phyloP scores from a whole-genome alignment of 106 monocot genomes.

The Dioscorea dumetorum region DNA sequence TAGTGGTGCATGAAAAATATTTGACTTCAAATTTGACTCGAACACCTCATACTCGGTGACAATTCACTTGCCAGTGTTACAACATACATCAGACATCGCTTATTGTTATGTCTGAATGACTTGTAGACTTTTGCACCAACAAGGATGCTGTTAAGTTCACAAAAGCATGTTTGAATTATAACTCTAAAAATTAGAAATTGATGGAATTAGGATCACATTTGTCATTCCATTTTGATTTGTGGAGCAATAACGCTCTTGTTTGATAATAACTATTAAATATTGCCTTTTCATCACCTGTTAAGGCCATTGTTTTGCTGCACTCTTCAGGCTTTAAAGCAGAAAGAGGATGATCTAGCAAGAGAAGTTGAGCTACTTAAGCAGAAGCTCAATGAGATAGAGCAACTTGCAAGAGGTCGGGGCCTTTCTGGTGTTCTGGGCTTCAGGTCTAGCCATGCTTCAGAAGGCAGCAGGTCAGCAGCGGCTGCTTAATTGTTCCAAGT shows the following conservation, averaged over 20 bases:
- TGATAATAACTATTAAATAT: neutral
- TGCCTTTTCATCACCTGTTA: neutral
- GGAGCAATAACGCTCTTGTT: neutral
- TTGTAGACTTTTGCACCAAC: too few species aligned
- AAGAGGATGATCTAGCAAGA: slow-evolving; percentile 36
- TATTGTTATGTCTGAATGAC: too few species aligned
- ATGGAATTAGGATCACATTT: too few species aligned
- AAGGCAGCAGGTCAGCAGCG: slow-evolving; percentile 9
- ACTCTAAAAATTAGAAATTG: too few species aligned
- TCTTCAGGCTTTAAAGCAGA: slow-evolving; percentile 35
- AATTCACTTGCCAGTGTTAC: too few species aligned
- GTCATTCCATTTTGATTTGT: neutral
- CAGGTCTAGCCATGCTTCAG: slow-evolving; percentile 7
- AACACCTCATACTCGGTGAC: too few species aligned
- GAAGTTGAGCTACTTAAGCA: slow-evolving; percentile 39
- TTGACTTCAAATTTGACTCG: too few species aligned
- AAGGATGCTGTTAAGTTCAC: too few species aligned
- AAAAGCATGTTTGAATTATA: too few species aligned
- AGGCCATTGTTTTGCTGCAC: neutral
- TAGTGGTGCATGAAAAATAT: too few species aligned
- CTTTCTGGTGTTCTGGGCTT: slow-evolving; percentile 33
- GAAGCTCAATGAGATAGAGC: slow-evolving; percentile 44
- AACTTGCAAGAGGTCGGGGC: slow-evolving; percentile 23
- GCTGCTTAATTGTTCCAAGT: neutral
- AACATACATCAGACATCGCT: too few species aligned